Conservation (phyloP, 2,329 filamentous ascomycete species). For the Diplocarpon rosae region DNA sequence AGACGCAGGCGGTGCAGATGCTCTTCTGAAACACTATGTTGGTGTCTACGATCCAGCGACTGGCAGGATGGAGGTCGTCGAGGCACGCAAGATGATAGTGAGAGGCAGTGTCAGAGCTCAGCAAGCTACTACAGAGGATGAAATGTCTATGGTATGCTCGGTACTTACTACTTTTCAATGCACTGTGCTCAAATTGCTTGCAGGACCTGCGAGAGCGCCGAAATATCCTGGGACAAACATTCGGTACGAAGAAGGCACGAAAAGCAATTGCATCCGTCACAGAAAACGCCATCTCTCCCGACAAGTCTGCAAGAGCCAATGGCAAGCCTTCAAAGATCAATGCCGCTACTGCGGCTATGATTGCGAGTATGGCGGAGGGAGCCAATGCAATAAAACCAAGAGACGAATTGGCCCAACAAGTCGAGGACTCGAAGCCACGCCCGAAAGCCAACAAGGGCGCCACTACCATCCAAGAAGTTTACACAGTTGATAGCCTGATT, state of each 20-base stretch:
- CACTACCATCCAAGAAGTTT: slow-evolving; percentile 59
- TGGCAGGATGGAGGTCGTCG: slow-evolving; percentile 47
- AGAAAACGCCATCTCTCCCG: slow-evolving; percentile 53
- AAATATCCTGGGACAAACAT: slow-evolving; percentile 63
- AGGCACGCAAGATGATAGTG: slow-evolving; percentile 54
- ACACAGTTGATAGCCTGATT: slow-evolving; percentile 55
- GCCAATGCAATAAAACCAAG: slow-evolving; percentile 56
- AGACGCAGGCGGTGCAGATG: slow-evolving; percentile 30
- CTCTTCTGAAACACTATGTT: slow-evolving; percentile 50
- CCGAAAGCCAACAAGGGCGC: slow-evolving; percentile 60
- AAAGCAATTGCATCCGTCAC: slow-evolving; percentile 61
- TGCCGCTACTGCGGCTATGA: slow-evolving; percentile 45
- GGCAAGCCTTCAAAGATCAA: slow-evolving; percentile 40
- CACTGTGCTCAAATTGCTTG: slow-evolving; percentile 8
- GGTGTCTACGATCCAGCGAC: slow-evolving; percentile 52
- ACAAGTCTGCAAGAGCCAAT: slow-evolving; percentile 28
- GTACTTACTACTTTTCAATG: background rate
- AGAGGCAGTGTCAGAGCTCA: slow-evolving; percentile 46
- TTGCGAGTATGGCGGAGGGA: slow-evolving; percentile 50
- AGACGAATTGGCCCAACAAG: slow-evolving; percentile 51
- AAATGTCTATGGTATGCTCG: slow-evolving; percentile 27
- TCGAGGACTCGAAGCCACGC: slow-evolving; percentile 61
- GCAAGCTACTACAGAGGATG: slow-evolving; percentile 38
- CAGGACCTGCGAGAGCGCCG: slow-evolving; percentile 50
- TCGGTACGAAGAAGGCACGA: slow-evolving; percentile 78